Evolutionary conservation across 371 early-diverging fungal genomes (phyloP), one percentile per base, ranked within the genome.

Genomic region (Saksenaea vasiformis): DNA sequence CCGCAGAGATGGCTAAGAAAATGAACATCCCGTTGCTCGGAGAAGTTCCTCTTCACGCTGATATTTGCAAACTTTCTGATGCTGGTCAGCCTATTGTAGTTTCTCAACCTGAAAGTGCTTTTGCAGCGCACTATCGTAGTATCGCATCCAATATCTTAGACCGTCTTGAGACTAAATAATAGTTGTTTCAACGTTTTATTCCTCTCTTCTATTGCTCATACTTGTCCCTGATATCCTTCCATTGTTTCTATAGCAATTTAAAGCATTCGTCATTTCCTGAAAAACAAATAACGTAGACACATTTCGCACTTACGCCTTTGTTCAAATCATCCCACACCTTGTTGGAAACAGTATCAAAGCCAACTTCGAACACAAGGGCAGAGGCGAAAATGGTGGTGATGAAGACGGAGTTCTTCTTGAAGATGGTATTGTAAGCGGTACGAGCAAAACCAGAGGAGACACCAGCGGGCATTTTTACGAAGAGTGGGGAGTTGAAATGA

Each of bases 361-460:
- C 90, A 60, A 93, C 73, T 76, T 94, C 91, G 73, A 90, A 90
- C 27, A 80, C 90, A 65, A 93, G 90, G 41, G 94, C 95, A 53
- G 86, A 70, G 67, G 77, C 90, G 63, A 94, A 90, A 71, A 94
- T 86, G 68, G 88, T 77, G 72, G 84, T 70, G 63, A 90, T 70
- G 68, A 89, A 91, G 62, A 88, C 82, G 26, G 91, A 87, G 85
- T 90, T 91, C 70, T 87, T 85, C 77, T 85, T 85, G 82, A 90
- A 85, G 68, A 90, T 38, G 61, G 86, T 70, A 79, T 85, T 88
- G 80, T 90, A 90, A 54, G 88, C 67, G 44, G 73, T 60, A 63
- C 88, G 84, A 27, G 77, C 64, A 53, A 81, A 62, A 72, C 76
- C 80, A 72, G 69, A 65, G 19, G 75, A 66, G 60, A 71, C 60